Conservation (phyloP, 2,329 filamentous ascomycete species). For the Furcasterigmium furcatum region DNA sequence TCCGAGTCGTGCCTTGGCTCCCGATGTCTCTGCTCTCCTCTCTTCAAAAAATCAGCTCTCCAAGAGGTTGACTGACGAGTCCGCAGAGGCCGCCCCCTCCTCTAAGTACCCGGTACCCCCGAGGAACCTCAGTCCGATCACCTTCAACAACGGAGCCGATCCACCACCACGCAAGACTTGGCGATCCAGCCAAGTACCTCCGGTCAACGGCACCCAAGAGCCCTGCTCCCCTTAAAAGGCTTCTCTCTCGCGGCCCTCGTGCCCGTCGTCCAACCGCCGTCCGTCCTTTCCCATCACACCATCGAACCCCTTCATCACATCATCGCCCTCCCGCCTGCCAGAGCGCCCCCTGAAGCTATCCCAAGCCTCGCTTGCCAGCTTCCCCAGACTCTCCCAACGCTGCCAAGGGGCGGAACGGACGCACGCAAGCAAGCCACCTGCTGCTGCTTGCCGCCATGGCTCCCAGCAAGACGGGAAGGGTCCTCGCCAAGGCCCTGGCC, state of each 20-base stretch:
- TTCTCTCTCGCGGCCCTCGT: not conserved
- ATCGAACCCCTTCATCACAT: not conserved
- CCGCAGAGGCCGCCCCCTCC: not conserved
- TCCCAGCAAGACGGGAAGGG: slow-evolving; percentile 14
- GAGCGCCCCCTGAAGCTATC: not conserved
- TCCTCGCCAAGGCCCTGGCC: slow-evolving; percentile 21
- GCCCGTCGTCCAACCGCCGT: not conserved
- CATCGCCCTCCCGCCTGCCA: not conserved
- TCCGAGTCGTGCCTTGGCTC: no score
- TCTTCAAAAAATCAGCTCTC: no score
- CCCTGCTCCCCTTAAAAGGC: not conserved
- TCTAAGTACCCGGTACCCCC: not conserved
- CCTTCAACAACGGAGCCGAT: not conserved
- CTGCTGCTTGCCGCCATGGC: no score
- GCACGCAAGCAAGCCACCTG: no score
- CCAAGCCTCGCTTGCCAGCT: no score
- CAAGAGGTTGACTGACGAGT: no score
- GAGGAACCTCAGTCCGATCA: not conserved
- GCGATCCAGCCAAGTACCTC: slow-evolving; percentile 1
- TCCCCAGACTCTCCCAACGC: no score
- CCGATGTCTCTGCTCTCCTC: not conserved
- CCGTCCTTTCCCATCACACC: slow-evolving; percentile 1
- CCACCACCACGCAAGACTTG: slow-evolving; percentile 3
- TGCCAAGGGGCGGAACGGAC: no score
- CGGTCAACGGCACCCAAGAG: not conserved